Conservation (phyloP, 2,329 filamentous ascomycete species). For the Claviceps sp. region DNA sequence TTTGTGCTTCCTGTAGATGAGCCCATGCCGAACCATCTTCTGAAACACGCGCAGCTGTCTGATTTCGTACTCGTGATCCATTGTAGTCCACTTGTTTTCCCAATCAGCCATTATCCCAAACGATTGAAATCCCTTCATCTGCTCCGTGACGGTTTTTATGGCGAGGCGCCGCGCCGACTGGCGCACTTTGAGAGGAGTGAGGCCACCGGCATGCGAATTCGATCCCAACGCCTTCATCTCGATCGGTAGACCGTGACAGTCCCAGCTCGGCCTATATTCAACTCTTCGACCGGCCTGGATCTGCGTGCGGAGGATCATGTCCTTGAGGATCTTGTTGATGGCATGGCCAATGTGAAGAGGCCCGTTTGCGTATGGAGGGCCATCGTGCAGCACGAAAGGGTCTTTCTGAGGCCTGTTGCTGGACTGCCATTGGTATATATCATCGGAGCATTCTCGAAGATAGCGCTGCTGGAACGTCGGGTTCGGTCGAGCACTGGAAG, state of each 20-base stretch:
- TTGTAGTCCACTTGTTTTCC: constrained; percentile 63
- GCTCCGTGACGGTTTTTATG: constrained; percentile 51
- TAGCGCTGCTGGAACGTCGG: constrained; percentile 40
- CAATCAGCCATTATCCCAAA: constrained; percentile 75
- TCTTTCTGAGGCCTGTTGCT: constrained; percentile 37
- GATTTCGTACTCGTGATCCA: constrained; percentile 63
- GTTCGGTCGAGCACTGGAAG: constrained; percentile 35
- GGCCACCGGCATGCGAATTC: constrained; percentile 23
- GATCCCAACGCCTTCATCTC: constrained; percentile 82
- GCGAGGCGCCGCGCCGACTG: constrained; percentile 53
- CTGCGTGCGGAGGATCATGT: constrained; percentile 75
- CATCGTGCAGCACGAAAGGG: constrained; percentile 80
- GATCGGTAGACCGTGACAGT: constrained; percentile 93
- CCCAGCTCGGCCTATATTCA: constrained; percentile 84
- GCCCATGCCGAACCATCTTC: constrained; percentile 55
- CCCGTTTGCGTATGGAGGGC: constrained; percentile 93
- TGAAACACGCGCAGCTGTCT: constrained; percentile 64
- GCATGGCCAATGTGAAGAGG: constrained; percentile 85
- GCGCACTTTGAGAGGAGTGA: constrained; percentile 46
- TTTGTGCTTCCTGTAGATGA: constrained; percentile 68
- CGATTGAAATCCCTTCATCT: constrained; percentile 59
- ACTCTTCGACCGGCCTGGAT: constrained; percentile 59
- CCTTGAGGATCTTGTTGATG: constrained; percentile 93
- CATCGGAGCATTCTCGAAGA: constrained; percentile 67
- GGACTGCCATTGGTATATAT: constrained; percentile 81